phyloP scores from a whole-genome alignment of 176 grass and related monocot species.

The Oropetium thomaeum region DNA sequence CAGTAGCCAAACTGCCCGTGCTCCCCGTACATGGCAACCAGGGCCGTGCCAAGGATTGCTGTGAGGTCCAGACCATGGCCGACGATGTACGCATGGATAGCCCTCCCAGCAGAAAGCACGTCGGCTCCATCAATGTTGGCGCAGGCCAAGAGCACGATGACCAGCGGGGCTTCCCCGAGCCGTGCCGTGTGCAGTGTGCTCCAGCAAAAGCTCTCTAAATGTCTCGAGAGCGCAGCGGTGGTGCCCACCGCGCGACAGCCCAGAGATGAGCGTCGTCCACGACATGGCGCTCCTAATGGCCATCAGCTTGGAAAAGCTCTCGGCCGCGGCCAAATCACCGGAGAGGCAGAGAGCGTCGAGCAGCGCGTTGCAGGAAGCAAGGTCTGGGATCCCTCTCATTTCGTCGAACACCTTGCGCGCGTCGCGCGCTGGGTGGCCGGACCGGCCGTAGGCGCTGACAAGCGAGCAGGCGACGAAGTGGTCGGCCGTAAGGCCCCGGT shows the following conservation, averaged over 20 bases:
- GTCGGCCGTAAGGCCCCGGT: conserved; percentile 43
- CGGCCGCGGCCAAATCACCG: conserved; percentile 28
- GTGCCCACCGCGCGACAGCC: conserved; percentile 41
- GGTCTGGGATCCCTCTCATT: conserved; percentile 40
- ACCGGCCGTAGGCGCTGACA: conserved; percentile 40
- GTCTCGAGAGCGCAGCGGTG: conserved; percentile 39
- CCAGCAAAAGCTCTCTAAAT: conserved; percentile 39
- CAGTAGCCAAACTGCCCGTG: conserved; percentile 53
- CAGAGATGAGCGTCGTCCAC: conserved; percentile 66
- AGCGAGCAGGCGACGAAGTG: conserved; percentile 69
- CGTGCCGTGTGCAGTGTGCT: background rate
- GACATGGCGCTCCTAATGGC: conserved; percentile 41
- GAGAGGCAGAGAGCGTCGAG: conserved; percentile 46
- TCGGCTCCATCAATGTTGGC: conserved; percentile 40
- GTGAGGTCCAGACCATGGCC: conserved; percentile 38
- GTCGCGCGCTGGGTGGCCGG: conserved; percentile 8
- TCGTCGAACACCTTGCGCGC: conserved; percentile 69
- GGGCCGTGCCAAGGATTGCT: conserved; percentile 54
- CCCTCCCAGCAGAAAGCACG: conserved; percentile 31
- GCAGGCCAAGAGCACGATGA: conserved; percentile 63
- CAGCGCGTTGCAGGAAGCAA: conserved; percentile 69
- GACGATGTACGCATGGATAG: conserved; percentile 48
- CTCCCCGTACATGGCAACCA: conserved; percentile 84
- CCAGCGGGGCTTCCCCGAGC: conserved; percentile 61
- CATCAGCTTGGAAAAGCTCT: conserved; percentile 48